A percentile compares a stretch with the other conserved stretches of the same genome.
Conservation (phyloP, 2,329 filamentous ascomycete species). For the Leptographium radiaticola region DNA sequence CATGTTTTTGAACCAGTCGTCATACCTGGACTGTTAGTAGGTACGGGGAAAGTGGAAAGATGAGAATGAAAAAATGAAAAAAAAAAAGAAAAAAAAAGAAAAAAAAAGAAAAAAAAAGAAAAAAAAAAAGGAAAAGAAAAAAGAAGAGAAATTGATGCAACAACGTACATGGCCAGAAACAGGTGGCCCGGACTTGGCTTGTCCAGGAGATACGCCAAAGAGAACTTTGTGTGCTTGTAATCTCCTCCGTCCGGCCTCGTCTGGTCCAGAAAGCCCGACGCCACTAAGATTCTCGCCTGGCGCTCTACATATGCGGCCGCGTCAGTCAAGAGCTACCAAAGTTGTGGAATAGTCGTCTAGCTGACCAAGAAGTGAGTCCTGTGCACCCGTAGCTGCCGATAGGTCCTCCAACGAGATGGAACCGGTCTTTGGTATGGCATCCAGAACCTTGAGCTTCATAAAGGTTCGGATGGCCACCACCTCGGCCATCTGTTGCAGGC, state of each 20-base stretch:
- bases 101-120: too few species aligned
- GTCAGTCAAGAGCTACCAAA: too few species aligned
- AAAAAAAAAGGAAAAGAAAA: too few species aligned
- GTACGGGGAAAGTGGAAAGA: too few species aligned
- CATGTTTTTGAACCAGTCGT: neutral
- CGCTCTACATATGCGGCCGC: too few species aligned
- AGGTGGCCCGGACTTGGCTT: neutral
- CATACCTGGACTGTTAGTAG: neutral
- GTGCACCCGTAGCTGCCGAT: neutral
- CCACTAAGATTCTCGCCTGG: neutral
- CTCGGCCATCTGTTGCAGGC: neutral
- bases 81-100: too few species aligned
- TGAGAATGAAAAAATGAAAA: too few species aligned
- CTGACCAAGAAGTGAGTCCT: neutral
- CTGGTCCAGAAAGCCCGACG: neutral
- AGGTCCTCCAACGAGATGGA: neutral
- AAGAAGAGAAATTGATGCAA: too few species aligned
- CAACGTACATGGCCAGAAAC: neutral
- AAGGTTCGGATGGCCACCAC: neutral
- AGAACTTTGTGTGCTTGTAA: neutral
- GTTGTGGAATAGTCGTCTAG: too few species aligned
- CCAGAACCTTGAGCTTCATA: neutral
- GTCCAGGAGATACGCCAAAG: neutral
- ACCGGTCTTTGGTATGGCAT: neutral
- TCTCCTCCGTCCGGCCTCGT: neutral